Base-by-base conservation (phyloP, 2,329 filamentous ascomycete species). In the Botrytis pseudocinerea region DNA sequence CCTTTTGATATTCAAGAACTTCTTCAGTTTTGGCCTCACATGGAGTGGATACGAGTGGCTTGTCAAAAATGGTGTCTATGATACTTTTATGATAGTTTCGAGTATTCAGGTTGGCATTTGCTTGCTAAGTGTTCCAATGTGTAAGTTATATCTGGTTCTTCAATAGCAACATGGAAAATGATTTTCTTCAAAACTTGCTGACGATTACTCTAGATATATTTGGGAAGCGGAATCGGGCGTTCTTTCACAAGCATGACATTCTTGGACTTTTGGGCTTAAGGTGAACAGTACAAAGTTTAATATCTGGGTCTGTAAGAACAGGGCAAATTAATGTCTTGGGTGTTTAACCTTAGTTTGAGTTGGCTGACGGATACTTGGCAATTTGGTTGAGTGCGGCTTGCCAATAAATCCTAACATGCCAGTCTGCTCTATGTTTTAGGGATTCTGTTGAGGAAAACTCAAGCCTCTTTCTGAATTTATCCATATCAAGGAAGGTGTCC, bases 1-100 rank as follows among this genome's bases (percentile, higher is more conserved):
- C 82, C 88, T 96, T 81, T 88, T 97, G 76, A 91, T 97, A 71
- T 97, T 98, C 86, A 98, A 98, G 83, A 97, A 98, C 82, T 88
- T 98, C 75, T 97, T 98, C 84, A 93, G 91, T 75, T 98, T 97
- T 78, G 89, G 90, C 10, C 84, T 98, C 72, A 97, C 95, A 0
- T 97, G 91, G 81, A 92, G 89, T 77, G 94, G 93, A 1, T 97
- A 93, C 78, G 86, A 94, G 73, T 98, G 95, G 95, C 86, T 97
- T 40, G 86, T 92, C 16, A 76, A 83, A 0, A 89, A 89, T 2
- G 88, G 91, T n/a, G 88, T 89, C 74, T 85, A 87, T 64, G 81
- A 82, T 8, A 85, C 84, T 0, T 95, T 98, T 82, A 86, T 92
- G 71, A 87, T 88, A 32, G 87, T 97, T 64, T 91, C 89, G 2